These are phyloP conservation scores for Fusarium agapanthi DNA, from an alignment of 2,329 filamentous ascomycete genomes.

Conservation along the genomic window DNA sequence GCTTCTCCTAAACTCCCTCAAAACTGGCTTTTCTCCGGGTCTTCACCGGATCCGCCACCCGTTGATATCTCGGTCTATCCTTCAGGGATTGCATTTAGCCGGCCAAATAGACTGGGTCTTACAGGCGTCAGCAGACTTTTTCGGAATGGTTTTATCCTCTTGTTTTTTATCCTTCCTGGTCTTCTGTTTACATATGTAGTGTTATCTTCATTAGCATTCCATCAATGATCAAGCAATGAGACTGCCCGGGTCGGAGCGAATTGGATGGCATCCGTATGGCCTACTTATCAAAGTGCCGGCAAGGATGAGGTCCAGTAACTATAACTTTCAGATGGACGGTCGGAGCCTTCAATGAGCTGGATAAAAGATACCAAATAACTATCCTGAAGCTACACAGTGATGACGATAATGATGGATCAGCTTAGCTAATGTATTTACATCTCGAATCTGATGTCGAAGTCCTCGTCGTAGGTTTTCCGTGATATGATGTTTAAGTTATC, in stretches of 20 bases:
- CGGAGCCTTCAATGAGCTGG: background rate
- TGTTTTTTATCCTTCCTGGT: background rate
- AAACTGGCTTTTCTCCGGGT: slow-evolving; percentile 22
- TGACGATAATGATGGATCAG: slow-evolving; percentile 11
- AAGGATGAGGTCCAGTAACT: background rate
- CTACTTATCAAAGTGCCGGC: slow-evolving; percentile 4
- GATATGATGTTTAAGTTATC: background rate
- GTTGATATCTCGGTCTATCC: slow-evolving; percentile 40
- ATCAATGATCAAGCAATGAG: slow-evolving; percentile 10
- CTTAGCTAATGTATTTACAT: background rate
- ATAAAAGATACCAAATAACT: background rate
- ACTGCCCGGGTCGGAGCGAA: background rate
- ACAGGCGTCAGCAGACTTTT: slow-evolving; percentile 25
- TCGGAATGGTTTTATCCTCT: background rate
- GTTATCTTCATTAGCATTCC: background rate
- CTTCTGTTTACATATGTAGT: background rate
- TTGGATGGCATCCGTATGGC: background rate
- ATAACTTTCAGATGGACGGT: background rate
- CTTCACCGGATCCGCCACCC: slow-evolving; percentile 37
- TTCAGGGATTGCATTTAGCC: slow-evolving; percentile 38
- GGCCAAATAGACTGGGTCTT: slow-evolving; percentile 20
- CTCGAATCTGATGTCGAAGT: background rate
- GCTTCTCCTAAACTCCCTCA: background rate
- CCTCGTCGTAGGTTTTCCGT: background rate
- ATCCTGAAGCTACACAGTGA: background rate